A percentile compares a stretch with the other conserved stretches of the same genome.
These are phyloP conservation scores for Gossypium thurberi DNA, from an alignment of 345 rosid species.

Conservation along the genomic window DNA sequence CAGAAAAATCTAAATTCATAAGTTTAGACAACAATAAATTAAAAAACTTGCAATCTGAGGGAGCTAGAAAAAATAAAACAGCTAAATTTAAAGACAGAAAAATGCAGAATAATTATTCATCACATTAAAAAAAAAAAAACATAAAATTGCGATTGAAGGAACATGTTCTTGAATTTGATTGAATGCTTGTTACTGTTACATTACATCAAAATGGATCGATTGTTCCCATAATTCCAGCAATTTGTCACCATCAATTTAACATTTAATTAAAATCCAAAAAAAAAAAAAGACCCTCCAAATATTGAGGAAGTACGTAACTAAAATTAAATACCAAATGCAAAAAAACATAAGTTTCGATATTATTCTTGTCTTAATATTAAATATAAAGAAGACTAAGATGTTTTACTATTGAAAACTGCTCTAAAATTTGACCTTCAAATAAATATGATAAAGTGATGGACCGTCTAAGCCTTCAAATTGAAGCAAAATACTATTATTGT, in stretches of 20 bases:
- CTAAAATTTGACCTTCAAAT: slow-evolving; percentile 2
- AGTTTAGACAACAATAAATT: no score
- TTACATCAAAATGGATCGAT: not conserved
- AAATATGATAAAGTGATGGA: not conserved
- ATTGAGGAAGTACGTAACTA: slow-evolving; percentile 5
- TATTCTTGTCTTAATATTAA: not conserved
- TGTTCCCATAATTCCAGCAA: slow-evolving; percentile 17
- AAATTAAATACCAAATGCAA: not conserved
- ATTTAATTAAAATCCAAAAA: not conserved
- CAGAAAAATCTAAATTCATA: no score
- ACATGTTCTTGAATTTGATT: not conserved
- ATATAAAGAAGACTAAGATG: slow-evolving; percentile 11
- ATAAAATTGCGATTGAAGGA: not conserved
- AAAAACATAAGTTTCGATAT: slow-evolving; percentile 6
- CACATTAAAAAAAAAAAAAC: no score
- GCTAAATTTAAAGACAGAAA: no score
- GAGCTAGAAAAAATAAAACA: no score
- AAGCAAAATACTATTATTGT: not conserved
- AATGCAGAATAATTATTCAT: no score
- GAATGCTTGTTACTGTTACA: not conserved
- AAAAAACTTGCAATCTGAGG: no score
- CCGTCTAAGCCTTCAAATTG: not conserved
- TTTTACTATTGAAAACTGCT: not conserved
- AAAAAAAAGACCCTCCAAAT: slow-evolving; percentile 10
- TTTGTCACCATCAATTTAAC: slow-evolving; percentile 16